Evolutionary conservation across 2,329 filamentous ascomycete genomes (phyloP), one percentile per base, ranked within the genome.

Genomic region (Tricladium varicosporioides): DNA sequence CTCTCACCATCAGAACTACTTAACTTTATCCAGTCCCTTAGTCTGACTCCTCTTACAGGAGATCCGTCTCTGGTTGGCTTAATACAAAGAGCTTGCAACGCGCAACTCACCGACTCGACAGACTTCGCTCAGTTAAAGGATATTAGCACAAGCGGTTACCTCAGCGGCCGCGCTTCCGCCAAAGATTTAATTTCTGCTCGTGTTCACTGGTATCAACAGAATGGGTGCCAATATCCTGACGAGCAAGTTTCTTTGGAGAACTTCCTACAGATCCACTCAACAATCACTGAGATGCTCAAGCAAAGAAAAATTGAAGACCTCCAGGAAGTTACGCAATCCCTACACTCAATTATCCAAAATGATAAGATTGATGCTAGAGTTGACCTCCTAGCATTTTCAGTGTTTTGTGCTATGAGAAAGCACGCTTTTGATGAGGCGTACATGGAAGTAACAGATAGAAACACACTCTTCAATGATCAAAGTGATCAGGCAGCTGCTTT

Each of bases 401-500:
- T 84, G 53, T 84, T 86, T 65, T 83, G 79, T 57, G 77, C 80
- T 0, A 75, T 82, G 33, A 75, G 82, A 45, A 81, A 79, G 63
- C 74, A 76, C 7, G 83, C 79, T 0, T 79, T 86, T 51, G 82
- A 86, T 57, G 83, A 86, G 58, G 80, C 85, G 0, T 86, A 85
- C 63, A 74, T 82, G n/a, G 83, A 86, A 67, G 80, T 84, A 0
- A 83, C 81, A 0, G 83, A 86, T 63, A 75, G 82, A 5, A 85
- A 84, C 64, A 82, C 82, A 0, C 72, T 85, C 5, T 84, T 85
- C 68, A 81, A 85, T 53, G 76, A 79, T 15, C 83, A 84, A 56
- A 75, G 81, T 2, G 83, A 86, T 54, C 83, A 86, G 68, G 83
- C 83, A 7, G 83, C 82, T 22, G 82, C 82, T 5, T 86, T 86